These are phyloP conservation scores for Trichoderma breve DNA, from an alignment of 2,329 filamentous ascomycete genomes.

Conservation along the genomic window DNA sequence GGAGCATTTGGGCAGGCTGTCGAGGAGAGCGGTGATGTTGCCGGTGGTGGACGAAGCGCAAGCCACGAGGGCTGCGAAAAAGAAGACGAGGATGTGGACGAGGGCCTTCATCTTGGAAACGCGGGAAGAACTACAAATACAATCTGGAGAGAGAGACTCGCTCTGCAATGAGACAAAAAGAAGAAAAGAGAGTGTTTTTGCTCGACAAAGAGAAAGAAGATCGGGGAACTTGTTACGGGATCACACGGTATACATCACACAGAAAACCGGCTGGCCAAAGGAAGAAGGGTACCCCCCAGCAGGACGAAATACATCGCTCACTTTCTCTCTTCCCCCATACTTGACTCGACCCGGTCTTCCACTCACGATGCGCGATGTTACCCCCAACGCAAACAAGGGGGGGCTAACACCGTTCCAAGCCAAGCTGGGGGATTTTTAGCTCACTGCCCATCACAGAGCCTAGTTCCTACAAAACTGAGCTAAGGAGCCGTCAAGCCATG, in stretches of 20 bases:
- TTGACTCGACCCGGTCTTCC: not conserved
- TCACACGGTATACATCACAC: not conserved
- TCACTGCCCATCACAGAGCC: not conserved
- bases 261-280: not conserved
- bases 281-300: not conserved
- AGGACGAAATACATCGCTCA: not conserved
- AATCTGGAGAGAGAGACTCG: not conserved
- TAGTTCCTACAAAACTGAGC: not conserved
- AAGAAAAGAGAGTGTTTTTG: not conserved
- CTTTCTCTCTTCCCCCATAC: not conserved
- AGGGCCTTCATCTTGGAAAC: not conserved
- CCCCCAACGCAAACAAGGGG: constrained; percentile 15
- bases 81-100: constrained; percentile 13
- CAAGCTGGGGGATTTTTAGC: not conserved
- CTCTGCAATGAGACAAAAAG: not conserved
- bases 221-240: not conserved
- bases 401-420: not conserved
- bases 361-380: constrained; percentile 10
- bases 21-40: constrained; percentile 23
- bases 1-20: constrained; percentile 39
- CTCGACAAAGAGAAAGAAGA: not conserved
- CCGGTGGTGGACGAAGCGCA: constrained; percentile 18
- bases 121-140: not conserved
- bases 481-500: not conserved
- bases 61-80: constrained; percentile 20